Conservation (phyloP, 495 filamentous ascomycete species). For the Aspergillus incahuasiensis region DNA sequence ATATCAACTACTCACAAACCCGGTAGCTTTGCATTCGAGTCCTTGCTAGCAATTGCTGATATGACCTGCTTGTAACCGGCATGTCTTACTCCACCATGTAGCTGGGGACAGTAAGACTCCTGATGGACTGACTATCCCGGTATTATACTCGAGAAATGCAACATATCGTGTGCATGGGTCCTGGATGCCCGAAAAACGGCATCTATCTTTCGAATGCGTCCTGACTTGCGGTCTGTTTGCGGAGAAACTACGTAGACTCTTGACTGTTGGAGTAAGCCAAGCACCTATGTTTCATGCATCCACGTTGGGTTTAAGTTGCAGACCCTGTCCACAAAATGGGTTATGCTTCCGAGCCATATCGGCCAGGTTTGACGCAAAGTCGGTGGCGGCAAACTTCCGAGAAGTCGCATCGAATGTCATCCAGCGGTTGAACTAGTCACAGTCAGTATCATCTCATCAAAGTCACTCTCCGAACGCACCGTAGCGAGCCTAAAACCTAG, state of each 20-base stretch:
- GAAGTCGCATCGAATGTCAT: constrained; percentile 27
- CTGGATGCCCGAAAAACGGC: neutral
- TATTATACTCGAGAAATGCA: neutral
- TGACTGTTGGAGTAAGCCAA: neutral
- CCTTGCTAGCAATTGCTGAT: neutral
- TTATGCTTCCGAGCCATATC: constrained; percentile 18
- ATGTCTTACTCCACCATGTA: neutral
- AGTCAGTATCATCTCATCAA: constrained; percentile 9
- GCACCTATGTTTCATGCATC: constrained; percentile 10
- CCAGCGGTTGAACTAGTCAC: constrained; percentile 38
- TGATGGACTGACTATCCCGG: neutral
- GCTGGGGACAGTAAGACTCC: too few species aligned
- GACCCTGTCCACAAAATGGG: constrained; percentile 13
- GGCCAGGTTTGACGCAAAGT: constrained; percentile 25
- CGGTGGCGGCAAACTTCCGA: constrained; percentile 28
- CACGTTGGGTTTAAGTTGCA: neutral
- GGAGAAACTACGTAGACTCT: neutral
- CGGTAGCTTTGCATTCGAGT: neutral
- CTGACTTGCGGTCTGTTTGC: neutral
- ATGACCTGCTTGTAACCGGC: neutral
- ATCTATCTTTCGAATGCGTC: neutral
- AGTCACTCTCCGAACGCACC: constrained; percentile 28
- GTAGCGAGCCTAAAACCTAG: constrained; percentile 57
- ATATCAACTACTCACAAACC: neutral
- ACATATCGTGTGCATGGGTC: neutral